Evolutionary conservation across 208 protist species (phyloP), one percentile per base, ranked within the genome.

Genomic region (Leishmania martiniquensis): DNA sequence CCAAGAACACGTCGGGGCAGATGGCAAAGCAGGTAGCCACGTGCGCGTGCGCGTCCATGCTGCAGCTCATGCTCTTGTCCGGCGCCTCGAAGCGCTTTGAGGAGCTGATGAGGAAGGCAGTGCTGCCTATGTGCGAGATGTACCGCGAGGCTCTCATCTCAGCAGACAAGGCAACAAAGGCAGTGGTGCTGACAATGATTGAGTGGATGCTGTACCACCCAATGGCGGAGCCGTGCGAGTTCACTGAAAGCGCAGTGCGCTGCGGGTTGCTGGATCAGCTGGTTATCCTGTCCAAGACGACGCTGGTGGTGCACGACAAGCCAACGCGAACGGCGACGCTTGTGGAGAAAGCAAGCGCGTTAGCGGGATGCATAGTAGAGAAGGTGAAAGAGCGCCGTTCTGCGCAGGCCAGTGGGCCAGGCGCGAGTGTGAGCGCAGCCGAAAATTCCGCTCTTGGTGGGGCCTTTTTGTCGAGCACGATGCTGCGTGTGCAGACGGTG

Each of bases 61-160:
- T 97, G 75, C 93, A 96, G 65, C 83, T 94, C 63, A 83, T 88
- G 72, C 82, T 94, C 20, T 73, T 90, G n/a, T 86, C 85, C 32
- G 69, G 81, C n/a, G 89, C 89, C 3, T 77, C 76, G 47, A 77
- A 86, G 77, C 83, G 81, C 29, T 85, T 87, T 37, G 80, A 76
- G 51, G 29, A 55, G 66, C 76, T 96, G 59, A 84, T 97, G 72
- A 59, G 29, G 34, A 85, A 77, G 59, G 81, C 80, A 10, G 90
- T 96, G 81, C 84, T 90, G 54, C 90, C 88, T 34, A 76, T 97
- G 67, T 97, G 93, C 78, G 91, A 95, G 62, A 94, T 96, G 89
- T 89, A 92, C 57, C 85, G 90, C 71, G 89, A 90, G 68, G 82
- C 88, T 5, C 83, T 97, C 66, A 81, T 88, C 44, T 93, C 87